Evolutionary conservation across 1,284 basidiomycete species (phyloP), one percentile per base, ranked within the genome.

Genomic region (Microbotryomycetes sp.): DNA sequence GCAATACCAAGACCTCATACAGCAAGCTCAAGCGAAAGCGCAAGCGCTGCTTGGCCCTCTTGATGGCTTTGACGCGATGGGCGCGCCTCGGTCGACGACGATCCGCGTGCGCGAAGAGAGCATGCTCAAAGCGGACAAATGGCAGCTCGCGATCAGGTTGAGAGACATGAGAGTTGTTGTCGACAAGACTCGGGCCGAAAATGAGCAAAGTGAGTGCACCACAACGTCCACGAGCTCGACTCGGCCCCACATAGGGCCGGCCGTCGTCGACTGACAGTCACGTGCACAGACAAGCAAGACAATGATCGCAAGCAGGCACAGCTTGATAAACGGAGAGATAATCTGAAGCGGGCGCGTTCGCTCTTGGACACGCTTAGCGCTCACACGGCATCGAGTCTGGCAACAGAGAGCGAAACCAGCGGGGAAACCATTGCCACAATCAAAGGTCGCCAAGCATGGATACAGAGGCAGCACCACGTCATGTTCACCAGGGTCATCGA

Each of bases 81-180:
- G 18, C 35, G 11, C 56, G 5, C n/a, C 58, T 15, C 26, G 30
- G 13, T 47, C 46, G 21, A 30, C 24, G 30, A 45, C 52, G 4
- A 29, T 65, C 11, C 62, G 59, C 4, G 60, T 67, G 6, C 13
- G 48, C 0, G 48, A 67, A 1, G 66, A 67, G 35, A 52, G 58
- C 16, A 9, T 24, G 7, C 49, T 62, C 30, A 67, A 67, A 29
- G 66, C 66, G 5, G 51, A 62, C 1, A 60, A 65, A 45, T 67
- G 60, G 60, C 35, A 54, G 2, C 46, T 62, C 4, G 64, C 59
- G 15, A 56, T 54, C 16, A 49, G 52, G 28, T 47, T 54, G 6
- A 47, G 57, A 11, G 59, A 60, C 2, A 27, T 64, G 2, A 45
- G 60, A 16, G 45, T 61, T 7, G 60, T 54, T 0, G 57, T 41